Percentiles rank a stretch among this genome's conserved stretches.
These are phyloP conservation scores for Pilatotrama ljubarskyi DNA, from an alignment of 768 basidiomycete species.

Conservation along the genomic window DNA sequence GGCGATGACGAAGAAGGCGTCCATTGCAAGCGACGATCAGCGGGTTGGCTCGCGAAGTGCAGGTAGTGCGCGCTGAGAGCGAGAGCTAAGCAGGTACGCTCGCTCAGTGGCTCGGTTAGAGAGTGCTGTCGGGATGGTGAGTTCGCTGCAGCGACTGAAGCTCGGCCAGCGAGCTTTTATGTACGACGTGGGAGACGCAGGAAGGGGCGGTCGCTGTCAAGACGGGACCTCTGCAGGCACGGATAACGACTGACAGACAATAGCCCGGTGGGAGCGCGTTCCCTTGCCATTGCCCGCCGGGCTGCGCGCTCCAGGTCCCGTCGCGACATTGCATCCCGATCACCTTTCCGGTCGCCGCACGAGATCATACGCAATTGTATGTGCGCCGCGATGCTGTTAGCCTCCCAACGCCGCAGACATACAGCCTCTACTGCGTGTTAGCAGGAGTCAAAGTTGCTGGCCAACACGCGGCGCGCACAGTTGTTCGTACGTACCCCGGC, in stretches of 20 bases:
- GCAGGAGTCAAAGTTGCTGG: background rate
- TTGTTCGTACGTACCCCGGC: background rate
- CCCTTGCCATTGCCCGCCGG: conserved; percentile 11
- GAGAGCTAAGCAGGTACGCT: background rate
- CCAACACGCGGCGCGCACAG: background rate
- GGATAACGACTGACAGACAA: conserved; percentile 13
- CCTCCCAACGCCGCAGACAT: conserved; percentile 8
- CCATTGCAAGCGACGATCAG: conserved; percentile 17
- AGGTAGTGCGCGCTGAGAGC: background rate
- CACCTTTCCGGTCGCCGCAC: background rate
- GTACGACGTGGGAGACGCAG: background rate
- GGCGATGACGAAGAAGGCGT: conserved; percentile 26
- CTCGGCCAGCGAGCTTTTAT: conserved; percentile 8
- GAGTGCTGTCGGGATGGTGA: conserved; percentile 9
- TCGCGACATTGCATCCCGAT: conserved; percentile 12
- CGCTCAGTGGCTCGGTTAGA: conserved; percentile 2
- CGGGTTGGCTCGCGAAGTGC: background rate
- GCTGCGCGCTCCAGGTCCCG: conserved; percentile 4
- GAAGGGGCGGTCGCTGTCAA: conserved; percentile 1
- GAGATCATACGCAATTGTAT: conserved; percentile 2
- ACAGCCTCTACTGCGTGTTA: background rate
- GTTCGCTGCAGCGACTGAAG: conserved; percentile 4
- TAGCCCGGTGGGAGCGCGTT: conserved; percentile 8
- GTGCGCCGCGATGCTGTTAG: background rate
- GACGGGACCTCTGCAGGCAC: conserved; percentile 10